Percentiles rank a stretch among this genome's conserved stretches.
Conservation (phyloP, 805 yeast species). For the Clavispora carvajalis region DNA sequence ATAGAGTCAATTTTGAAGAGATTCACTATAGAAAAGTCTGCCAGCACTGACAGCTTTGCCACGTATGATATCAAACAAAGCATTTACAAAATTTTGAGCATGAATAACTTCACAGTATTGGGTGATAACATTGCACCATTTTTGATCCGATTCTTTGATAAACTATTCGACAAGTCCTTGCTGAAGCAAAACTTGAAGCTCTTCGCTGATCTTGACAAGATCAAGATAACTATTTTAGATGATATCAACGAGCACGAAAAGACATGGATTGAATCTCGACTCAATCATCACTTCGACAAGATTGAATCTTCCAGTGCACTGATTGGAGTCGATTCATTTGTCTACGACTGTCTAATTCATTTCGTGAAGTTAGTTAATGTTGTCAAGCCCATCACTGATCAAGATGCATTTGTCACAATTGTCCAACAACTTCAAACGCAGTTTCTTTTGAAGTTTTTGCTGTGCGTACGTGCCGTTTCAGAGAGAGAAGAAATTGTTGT, state of each 20-base stretch:
- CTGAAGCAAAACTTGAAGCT: conserved; percentile 33
- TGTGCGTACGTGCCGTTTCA: conserved; percentile 22
- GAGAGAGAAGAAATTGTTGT: conserved; percentile 13
- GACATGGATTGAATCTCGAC: conserved; percentile 24
- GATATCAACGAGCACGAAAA: conserved; percentile 36
- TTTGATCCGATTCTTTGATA: conserved; percentile 29
- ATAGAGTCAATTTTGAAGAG: conserved; percentile 38
- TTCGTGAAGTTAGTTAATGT: conserved; percentile 36
- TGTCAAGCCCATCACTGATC: conserved; percentile 36
- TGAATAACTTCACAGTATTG: conserved; percentile 39
- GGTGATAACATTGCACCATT: conserved; percentile 27
- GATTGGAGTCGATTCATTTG: conserved; percentile 32
- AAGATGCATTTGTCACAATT: conserved; percentile 29
- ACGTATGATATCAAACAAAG: conserved; percentile 20
- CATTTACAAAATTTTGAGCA: conserved; percentile 35
- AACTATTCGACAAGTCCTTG: conserved; percentile 30
- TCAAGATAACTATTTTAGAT: conserved; percentile 33
- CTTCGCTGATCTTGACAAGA: conserved; percentile 39
- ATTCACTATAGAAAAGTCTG: conserved; percentile 19
- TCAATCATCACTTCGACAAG: conserved; percentile 21
- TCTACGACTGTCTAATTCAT: conserved; percentile 35
- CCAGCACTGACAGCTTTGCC: conserved; percentile 6
- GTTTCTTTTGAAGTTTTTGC: conserved; percentile 30
- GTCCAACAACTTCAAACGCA: conserved; percentile 35
- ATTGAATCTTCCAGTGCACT: background rate